These are phyloP conservation scores for Acanthamoeba royreba DNA, from an alignment of 208 protist genomes.

Conservation along the genomic window DNA sequence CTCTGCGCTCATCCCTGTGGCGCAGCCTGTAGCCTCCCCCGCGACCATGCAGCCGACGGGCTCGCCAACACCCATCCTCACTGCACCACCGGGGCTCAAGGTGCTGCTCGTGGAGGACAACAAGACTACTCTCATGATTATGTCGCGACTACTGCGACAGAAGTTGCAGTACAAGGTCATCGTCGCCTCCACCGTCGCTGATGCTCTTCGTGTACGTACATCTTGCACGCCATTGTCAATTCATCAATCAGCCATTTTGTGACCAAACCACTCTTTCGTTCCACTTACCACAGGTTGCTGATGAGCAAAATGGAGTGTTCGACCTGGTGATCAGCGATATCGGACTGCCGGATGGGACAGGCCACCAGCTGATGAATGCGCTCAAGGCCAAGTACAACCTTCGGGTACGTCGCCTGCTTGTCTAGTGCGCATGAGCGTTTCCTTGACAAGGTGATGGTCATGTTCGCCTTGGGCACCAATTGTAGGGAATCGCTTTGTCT, in stretches of 20 bases:
- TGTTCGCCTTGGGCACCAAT: neutral
- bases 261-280: too few species aligned
- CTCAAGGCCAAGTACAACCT: constrained; percentile 4
- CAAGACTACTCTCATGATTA: constrained; percentile 15
- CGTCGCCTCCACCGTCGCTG: neutral
- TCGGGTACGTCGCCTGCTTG: neutral
- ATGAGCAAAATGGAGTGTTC: neutral
- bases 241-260: too few species aligned
- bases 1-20: neutral
- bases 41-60: neutral
- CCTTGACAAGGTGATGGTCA: neutral
- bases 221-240: too few species aligned
- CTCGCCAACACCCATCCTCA: neutral
- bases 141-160: constrained; percentile 3
- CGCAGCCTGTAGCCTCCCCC: neutral
- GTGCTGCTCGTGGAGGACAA: constrained; percentile 5
- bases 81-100: too few species aligned
- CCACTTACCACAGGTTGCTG: neutral
- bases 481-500: constrained; percentile 37
- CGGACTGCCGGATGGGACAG: constrained; percentile 29
- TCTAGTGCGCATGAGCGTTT: neutral
- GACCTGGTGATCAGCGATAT: constrained; percentile 50
- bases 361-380: neutral
- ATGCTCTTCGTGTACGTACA: constrained; percentile 12
- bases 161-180: neutral